phyloP scores from a whole-genome alignment of 495 filamentous ascomycete genomes.

The Penicillium coffeae region DNA sequence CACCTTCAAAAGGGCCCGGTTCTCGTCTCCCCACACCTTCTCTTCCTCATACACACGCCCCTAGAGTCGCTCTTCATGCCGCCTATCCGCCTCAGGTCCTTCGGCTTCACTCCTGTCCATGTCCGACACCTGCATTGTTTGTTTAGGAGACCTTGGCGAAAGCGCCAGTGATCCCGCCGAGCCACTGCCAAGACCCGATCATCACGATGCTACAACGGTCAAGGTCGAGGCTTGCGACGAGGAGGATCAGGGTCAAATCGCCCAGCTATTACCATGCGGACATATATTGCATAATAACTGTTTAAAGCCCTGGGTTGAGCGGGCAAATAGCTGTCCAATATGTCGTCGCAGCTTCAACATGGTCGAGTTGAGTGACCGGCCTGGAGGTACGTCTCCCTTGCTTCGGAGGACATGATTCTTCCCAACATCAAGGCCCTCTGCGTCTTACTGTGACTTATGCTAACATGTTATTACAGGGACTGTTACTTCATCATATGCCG shows the following conservation, averaged over 20 bases:
- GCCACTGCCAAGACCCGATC: constrained; percentile 46
- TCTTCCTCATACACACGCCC: constrained; percentile 26
- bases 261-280: constrained; percentile 68
- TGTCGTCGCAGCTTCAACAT: constrained; percentile 87
- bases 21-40: constrained; percentile 37
- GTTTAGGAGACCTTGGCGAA: constrained; percentile 82
- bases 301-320: constrained; percentile 86
- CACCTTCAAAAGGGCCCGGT: constrained; percentile 45
- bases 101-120: constrained; percentile 50
- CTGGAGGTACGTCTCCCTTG: constrained; percentile 62
- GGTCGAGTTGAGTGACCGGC: constrained; percentile 73
- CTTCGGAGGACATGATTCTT: constrained; percentile 2
- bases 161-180: constrained; percentile 48
- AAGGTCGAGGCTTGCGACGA: constrained; percentile 30
- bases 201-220: constrained; percentile 31
- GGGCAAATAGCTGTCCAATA: constrained; percentile 96
- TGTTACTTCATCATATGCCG: constrained; percentile 72
- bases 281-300: constrained; percentile 91
- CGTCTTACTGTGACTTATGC: not conserved
- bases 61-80: constrained; percentile 45
- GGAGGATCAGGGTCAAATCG: constrained; percentile 51
- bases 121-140: constrained; percentile 96
- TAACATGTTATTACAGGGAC: constrained; percentile 49
- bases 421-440: no score
- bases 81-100: constrained; percentile 29